Conservation (phyloP, 2,329 filamentous ascomycete genomes). For the Calonectria fujianensis region DNA sequence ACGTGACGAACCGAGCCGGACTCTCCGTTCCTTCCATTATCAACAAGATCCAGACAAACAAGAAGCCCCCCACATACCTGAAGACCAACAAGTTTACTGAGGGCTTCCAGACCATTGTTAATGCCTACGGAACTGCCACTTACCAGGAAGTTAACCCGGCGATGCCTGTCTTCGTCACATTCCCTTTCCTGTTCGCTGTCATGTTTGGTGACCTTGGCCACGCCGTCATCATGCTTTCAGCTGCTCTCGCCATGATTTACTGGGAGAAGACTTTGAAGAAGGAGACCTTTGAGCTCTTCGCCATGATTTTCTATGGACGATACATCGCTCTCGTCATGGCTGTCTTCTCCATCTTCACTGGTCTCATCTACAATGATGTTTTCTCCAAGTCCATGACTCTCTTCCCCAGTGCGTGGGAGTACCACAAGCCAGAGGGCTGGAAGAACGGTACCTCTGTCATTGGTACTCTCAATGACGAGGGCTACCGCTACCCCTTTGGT, state of each 20-base stretch:
- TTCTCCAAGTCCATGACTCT: constrained; percentile 95
- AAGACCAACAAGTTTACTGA: constrained; percentile 99
- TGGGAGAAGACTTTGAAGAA: constrained; percentile 96
- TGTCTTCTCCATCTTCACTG: constrained; percentile 96
- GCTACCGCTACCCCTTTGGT: constrained; percentile 95
- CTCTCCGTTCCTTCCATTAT: constrained; percentile 98
- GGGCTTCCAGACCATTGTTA: constrained; percentile 98
- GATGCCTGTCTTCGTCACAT: constrained; percentile 95
- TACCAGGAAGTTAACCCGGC: constrained; percentile 98
- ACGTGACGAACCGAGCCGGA: constrained; percentile 96
- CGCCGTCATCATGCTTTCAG: constrained; percentile 89
- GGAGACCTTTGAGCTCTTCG: constrained; percentile 93
- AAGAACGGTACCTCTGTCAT: constrained; percentile 77
- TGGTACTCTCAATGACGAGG: constrained; percentile 78
- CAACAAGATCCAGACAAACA: constrained; percentile 97
- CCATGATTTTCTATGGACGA: constrained; percentile 98
- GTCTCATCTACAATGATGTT: constrained; percentile 96
- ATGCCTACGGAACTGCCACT: constrained; percentile 97
- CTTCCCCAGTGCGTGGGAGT: constrained; percentile 94
- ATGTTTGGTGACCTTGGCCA: constrained; percentile 99
- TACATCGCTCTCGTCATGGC: constrained; percentile 99
- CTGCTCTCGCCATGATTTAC: constrained; percentile 94
- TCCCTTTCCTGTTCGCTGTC: constrained; percentile 99
- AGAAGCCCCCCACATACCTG: constrained; percentile 97
- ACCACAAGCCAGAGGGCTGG: constrained; percentile 80